Base-by-base conservation (phyloP, 1,139 yeast genomes). In the Sugiyamaella pinicola region DNA sequence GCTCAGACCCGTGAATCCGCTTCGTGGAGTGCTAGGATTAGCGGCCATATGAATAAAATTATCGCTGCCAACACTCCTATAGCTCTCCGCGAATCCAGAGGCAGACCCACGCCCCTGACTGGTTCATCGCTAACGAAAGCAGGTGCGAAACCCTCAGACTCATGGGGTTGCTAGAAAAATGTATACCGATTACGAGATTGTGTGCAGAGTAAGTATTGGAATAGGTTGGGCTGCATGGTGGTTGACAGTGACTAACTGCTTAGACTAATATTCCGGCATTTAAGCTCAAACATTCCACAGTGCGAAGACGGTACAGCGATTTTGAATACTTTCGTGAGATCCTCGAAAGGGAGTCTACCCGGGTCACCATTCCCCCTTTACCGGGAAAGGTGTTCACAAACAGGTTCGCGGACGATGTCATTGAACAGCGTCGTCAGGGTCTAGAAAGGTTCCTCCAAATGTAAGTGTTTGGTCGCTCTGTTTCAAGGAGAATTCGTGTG, bases 161-260 rank as follows among this genome's bases (percentile, higher is more conserved):
- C 95, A 87, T 64, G 69, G 71, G 1, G 68, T 70, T 55, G 88
- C 87, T 2, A 71, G 82, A 43, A 80, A 82, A 43, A 80, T 84
- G 77, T 93, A 77, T 69, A 93, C 98, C 10, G 98, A 93, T 70
- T 93, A 93, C 68, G 97, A 90, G 69, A 83, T 93, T 33, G 78
- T 87, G 31, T 90, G 97, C 69, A 76, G 95, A 53, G 78, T 75
- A 69, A 15, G 44, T 40, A n/a, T 9, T n/a, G n/a, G n/a, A n/a
- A n/a, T n/a, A n/a, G n/a, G n/a, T n/a, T n/a, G n/a, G n/a, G n/a
- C n/a, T n/a, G n/a, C n/a, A n/a, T n/a, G n/a, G n/a, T n/a, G n/a
- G n/a, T n/a, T n/a, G n/a, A n/a, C n/a, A n/a, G n/a, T n/a, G n/a
- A n/a, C n/a, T n/a, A n/a, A n/a, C n/a, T n/a, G n/a, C n/a, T n/a